Conservation (phyloP, 495 filamentous ascomycete genomes). For the Daldinia caldariorum region DNA sequence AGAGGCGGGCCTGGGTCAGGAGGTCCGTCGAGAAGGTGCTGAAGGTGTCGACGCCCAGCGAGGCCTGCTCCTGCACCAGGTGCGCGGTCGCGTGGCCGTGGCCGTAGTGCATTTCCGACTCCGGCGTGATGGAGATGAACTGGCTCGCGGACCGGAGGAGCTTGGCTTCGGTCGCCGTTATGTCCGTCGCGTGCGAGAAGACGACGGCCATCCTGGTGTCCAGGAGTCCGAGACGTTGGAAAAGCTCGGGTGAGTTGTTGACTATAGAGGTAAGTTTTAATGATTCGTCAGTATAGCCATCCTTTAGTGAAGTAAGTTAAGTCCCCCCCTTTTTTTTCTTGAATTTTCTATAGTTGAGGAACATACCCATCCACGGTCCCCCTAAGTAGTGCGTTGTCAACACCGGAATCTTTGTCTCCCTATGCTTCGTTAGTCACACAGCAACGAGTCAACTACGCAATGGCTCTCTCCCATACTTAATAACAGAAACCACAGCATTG, state of each 20-base stretch:
- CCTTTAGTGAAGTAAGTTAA: background rate
- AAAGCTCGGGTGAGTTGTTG: conserved; percentile 47
- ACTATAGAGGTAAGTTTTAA: conserved; percentile 15
- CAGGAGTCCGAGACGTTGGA: conserved; percentile 47
- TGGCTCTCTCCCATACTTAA: conserved; percentile 22
- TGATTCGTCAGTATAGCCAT: background rate
- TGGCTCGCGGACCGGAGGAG: conserved; percentile 50
- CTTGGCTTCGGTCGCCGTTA: conserved; percentile 43
- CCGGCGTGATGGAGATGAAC: conserved; percentile 54
- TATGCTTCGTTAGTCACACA: conserved; percentile 7
- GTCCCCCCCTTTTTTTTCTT: too few species aligned
- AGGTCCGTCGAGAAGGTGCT: conserved; percentile 50
- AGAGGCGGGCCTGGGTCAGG: conserved; percentile 52
- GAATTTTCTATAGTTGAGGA: background rate
- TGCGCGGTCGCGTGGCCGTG: conserved; percentile 45
- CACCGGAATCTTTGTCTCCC: conserved; percentile 47
- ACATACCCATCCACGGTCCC: conserved; percentile 42
- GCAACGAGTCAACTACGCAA: background rate
- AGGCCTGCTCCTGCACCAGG: conserved; percentile 49
- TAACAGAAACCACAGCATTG: conserved; percentile 42
- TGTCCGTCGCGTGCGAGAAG: conserved; percentile 52
- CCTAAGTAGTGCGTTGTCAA: conserved; percentile 50
- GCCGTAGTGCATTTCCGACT: conserved; percentile 55
- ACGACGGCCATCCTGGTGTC: conserved; percentile 53
- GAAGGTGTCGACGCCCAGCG: conserved; percentile 52